Percentiles rank a stretch among this genome's conserved stretches.
These are phyloP conservation scores for Tulasnella sp. DNA, from an alignment of 768 basidiomycete species.

Conservation along the genomic window DNA sequence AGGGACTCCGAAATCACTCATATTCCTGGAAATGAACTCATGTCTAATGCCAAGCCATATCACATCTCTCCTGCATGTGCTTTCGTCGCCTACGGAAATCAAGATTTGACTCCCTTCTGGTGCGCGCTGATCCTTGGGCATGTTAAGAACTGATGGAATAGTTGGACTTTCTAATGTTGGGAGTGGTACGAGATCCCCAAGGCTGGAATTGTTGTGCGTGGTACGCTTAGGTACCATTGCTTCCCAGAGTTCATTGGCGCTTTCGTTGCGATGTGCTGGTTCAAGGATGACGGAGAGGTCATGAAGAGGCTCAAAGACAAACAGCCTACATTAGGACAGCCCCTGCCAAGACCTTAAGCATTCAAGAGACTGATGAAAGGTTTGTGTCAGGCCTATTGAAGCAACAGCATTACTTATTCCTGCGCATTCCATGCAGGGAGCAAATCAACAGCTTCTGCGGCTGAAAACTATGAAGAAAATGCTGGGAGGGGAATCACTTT, in stretches of 20 bases:
- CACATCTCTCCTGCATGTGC: constrained; percentile 92
- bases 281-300: constrained; percentile 64
- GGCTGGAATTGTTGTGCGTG: constrained; percentile 84
- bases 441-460: too few relatives aligned
- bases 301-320: constrained; percentile 53
- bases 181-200: constrained; percentile 92
- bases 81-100: constrained; percentile 95
- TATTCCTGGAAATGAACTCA: constrained; percentile 74
- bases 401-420: neutral
- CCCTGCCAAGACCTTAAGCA: constrained; percentile 64
- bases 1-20: constrained; percentile 55
- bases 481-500: too few relatives aligned
- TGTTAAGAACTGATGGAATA: neutral
- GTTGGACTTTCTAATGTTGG: neutral
- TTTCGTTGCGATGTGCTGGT: constrained; percentile 80
- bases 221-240: constrained; percentile 90
- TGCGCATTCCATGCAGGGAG: neutral
- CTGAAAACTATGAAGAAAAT: too few relatives aligned
- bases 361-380: constrained; percentile 62
- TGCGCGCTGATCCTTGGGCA: neutral
- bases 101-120: constrained; percentile 83
- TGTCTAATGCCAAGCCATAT: constrained; percentile 86
- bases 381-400: constrained; percentile 30
- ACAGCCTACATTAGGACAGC: constrained; percentile 73
- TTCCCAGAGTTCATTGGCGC: constrained; percentile 92